These are phyloP conservation scores for Lasiosphaeriaceae sp. DNA, from an alignment of 495 filamentous ascomycete genomes.

Conservation along the genomic window DNA sequence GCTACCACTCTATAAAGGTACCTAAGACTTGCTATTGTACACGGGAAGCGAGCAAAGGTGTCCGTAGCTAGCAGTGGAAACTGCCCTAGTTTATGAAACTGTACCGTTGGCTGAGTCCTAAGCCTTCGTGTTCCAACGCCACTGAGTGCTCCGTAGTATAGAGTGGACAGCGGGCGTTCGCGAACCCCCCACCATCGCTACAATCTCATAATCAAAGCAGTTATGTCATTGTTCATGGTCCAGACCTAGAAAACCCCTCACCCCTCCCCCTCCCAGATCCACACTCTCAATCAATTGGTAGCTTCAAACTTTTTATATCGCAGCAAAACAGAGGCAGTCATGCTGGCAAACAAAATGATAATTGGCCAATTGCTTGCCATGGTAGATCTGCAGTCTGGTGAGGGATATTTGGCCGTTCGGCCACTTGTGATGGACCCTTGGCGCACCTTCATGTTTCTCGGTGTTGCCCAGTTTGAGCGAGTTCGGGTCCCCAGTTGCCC, in stretches of 20 bases:
- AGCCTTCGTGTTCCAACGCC: too few relatives aligned
- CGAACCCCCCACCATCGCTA: slow-evolving; percentile 4
- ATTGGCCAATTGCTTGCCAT: background rate
- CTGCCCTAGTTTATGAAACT: too few relatives aligned
- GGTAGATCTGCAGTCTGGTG: slow-evolving; percentile 6
- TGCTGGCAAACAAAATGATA: background rate
- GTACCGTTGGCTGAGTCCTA: too few relatives aligned
- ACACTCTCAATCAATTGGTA: background rate
- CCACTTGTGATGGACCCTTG: too few relatives aligned
- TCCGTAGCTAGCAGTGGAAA: too few relatives aligned
- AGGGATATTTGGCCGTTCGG: slow-evolving; percentile 21
- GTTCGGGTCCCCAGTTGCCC: background rate
- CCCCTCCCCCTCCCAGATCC: background rate
- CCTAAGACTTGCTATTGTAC: too few relatives aligned
- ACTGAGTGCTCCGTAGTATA: too few relatives aligned
- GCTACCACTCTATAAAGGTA: too few relatives aligned
- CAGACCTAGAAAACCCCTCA: slow-evolving; percentile 10
- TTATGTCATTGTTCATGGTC: slow-evolving; percentile 8
- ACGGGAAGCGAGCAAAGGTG: too few relatives aligned
- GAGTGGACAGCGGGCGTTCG: too few relatives aligned
- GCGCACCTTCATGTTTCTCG: slow-evolving; percentile 8
- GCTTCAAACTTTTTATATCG: background rate
- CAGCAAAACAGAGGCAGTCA: slow-evolving; percentile 1
- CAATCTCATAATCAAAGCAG: background rate
- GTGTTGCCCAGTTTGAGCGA: background rate